Evolutionary conservation across 2,329 filamentous ascomycete genomes (phyloP).

Genomic region (Pseudogymnoascus sp.): DNA sequence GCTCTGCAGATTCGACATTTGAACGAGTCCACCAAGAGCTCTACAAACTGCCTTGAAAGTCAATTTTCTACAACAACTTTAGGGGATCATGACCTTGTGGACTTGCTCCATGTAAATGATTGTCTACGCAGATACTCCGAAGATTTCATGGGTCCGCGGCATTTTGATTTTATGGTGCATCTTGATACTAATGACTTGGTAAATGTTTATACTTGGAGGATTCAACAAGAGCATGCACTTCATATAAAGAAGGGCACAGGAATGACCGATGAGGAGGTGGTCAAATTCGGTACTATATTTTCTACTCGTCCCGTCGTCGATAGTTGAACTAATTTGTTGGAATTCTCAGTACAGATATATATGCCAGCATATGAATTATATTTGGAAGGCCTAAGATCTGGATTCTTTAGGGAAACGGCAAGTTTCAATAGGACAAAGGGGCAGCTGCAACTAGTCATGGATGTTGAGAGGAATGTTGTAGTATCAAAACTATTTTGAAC

Average conservation of each 20-base stretch:
- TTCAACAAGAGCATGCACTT: conserved; percentile 55
- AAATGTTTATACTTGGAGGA: conserved; percentile 61
- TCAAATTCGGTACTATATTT: conserved; percentile 41
- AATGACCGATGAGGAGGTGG: conserved; percentile 59
- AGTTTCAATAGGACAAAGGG: conserved; percentile 16
- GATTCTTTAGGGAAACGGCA: conserved; percentile 32
- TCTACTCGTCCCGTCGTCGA: neutral
- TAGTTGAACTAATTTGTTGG: neutral
- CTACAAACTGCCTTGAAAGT: neutral
- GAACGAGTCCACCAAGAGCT: neutral
- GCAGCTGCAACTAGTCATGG: conserved; percentile 16
- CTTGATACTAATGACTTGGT: conserved; percentile 52
- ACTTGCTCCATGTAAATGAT: conserved; percentile 52
- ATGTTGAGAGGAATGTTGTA: neutral
- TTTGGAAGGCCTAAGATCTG: conserved; percentile 38
- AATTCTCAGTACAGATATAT: conserved; percentile 42
- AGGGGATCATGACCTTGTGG: conserved; percentile 43
- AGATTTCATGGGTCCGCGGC: conserved; percentile 45
- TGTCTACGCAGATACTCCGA: conserved; percentile 43
- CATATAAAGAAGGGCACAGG: conserved; percentile 48
- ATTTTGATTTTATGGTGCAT: conserved; percentile 55
- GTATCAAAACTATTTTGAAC: neutral
- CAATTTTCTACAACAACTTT: conserved; percentile 31
- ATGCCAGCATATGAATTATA: conserved; percentile 50
- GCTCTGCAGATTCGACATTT: conserved; percentile 27